phyloP scores from a whole-genome alignment of 176 grass and related monocot species.

The Bonia amplexicaulis region DNA sequence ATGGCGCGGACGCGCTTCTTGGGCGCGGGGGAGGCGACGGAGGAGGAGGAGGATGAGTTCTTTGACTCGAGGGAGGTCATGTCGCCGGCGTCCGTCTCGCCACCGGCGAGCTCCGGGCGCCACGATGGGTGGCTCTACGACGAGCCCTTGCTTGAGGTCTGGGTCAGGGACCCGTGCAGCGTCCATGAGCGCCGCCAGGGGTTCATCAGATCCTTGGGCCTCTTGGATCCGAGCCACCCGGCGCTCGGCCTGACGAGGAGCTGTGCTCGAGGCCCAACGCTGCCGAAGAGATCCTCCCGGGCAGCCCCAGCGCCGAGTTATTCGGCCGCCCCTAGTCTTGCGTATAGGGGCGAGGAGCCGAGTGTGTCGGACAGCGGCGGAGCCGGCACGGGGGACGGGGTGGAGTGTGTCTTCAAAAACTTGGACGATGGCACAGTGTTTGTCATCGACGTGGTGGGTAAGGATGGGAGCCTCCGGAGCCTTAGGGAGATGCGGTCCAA shows the following conservation, averaged over 20 bases:
- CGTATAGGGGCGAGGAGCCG: not conserved
- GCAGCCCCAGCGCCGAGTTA: not conserved
- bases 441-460: constrained; percentile 53
- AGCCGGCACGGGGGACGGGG: constrained; percentile 1
- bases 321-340: not conserved
- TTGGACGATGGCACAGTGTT: constrained; percentile 78
- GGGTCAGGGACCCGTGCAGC: constrained; percentile 46
- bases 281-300: constrained; percentile 18
- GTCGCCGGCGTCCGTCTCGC: constrained; percentile 46
- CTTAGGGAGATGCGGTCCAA: constrained; percentile 55
- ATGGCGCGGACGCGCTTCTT: constrained; percentile 30
- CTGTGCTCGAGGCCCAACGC: constrained; percentile 17
- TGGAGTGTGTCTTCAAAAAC: constrained; percentile 62
- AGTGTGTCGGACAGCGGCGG: not conserved
- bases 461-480: constrained; percentile 61
- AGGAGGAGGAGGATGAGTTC: constrained; percentile 48
- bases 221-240: constrained; percentile 23
- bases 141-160: constrained; percentile 45
- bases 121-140: constrained; percentile 9
- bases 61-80: constrained; percentile 77
- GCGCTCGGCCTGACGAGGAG: not conserved
- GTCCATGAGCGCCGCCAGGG: constrained; percentile 51
- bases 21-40: not conserved
- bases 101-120: constrained; percentile 36
- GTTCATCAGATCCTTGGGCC: constrained; percentile 52